Evolutionary conservation across 2,329 filamentous ascomycete species (phyloP).

Genomic region (Fusarium vanettenii): DNA sequence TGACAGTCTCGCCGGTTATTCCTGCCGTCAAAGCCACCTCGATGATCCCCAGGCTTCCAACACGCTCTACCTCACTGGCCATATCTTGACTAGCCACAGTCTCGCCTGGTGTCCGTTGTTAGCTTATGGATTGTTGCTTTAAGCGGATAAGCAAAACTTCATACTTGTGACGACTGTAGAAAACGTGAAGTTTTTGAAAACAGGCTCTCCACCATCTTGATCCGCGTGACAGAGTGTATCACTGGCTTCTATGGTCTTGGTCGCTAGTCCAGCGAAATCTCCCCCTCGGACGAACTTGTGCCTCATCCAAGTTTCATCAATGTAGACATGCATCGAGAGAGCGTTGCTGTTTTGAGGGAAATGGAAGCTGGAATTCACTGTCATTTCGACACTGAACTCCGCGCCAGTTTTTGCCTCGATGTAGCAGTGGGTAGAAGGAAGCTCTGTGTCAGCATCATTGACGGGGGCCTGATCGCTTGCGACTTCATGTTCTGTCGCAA

Average conservation of each 20-base stretch:
- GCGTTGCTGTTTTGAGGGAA: accelerated
- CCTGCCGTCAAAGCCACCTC: not conserved
- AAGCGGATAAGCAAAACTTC: too few relatives aligned
- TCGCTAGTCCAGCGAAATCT: too few relatives aligned
- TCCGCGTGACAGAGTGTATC: too few relatives aligned
- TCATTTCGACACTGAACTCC: conserved; percentile 26
- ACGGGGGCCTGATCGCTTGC: not conserved
- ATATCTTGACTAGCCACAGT: not conserved
- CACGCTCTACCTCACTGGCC: not conserved
- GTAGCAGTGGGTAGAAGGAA: conserved; percentile 19
- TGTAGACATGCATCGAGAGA: accelerated
- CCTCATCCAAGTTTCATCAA: conserved; percentile 27
- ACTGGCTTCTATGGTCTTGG: too few relatives aligned
- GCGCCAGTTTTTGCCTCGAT: conserved; percentile 40
- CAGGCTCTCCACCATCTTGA: not conserved
- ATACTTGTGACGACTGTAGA: conserved; percentile 19
- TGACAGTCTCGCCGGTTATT: too few relatives aligned
- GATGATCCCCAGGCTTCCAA: conserved; percentile 29
- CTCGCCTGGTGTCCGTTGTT: not conserved
- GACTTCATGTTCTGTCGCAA: conserved; percentile 36
- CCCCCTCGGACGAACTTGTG: too few relatives aligned
- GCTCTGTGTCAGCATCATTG: not conserved
- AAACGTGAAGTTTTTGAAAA: conserved; percentile 20
- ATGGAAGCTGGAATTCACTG: not conserved
- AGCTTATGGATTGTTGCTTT: not conserved